Base-by-base conservation (phyloP, 2,329 filamentous ascomycete genomes). In the Trichophyton verrucosum region DNA sequence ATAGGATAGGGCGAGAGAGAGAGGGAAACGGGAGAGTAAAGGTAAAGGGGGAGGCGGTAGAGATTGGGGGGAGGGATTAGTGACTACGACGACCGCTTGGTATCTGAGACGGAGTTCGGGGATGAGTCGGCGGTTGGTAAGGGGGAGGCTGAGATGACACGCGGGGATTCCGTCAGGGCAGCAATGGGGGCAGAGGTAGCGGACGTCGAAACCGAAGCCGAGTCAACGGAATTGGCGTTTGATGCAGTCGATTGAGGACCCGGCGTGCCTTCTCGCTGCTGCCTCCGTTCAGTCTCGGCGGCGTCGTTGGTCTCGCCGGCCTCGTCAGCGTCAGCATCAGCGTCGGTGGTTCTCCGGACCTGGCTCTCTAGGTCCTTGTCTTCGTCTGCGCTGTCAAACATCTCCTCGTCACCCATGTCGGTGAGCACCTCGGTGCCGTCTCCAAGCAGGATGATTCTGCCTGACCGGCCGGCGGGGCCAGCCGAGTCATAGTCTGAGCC, bases 381-480 rank as follows among this genome's bases (percentile, higher is more conserved):
- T 68, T 85, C 83, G 71, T 95, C 89, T 72, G 90, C 87, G 69
- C 91, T 86, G 74, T 96, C 90, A 76, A 96, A 95, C 86, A 96
- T 92, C 69, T 96, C 91, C 65, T 88, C 85, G 71, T 96, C 91
- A 75, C 91, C 86, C 72, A 88, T 88, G 75, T 94, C 90, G 67
- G 89, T 90, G 70, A 91, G 80, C 73, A 95, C 85, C 79, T 96
- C 91, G 70, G 90, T 95, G 69, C 92, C 94, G 78, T 97, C 91
- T 67, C 92, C 91, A 68, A 99, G 83, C 72, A 96, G 86, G 74
- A 97, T 97, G 74, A 96, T 91, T 69, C 91, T 86, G 68, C 91
- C 90, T 62, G 79, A 77, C 74, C 84, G 84, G 73, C 87, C 87
- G 73, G 86, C 84, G 61, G 79, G 76, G 59, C 77, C 70, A 59